A percentile compares a stretch with the other conserved stretches of the same genome.
These are phyloP conservation scores for Yarrowia osloensis DNA, from an alignment of 805 yeast species.

Conservation along the genomic window DNA sequence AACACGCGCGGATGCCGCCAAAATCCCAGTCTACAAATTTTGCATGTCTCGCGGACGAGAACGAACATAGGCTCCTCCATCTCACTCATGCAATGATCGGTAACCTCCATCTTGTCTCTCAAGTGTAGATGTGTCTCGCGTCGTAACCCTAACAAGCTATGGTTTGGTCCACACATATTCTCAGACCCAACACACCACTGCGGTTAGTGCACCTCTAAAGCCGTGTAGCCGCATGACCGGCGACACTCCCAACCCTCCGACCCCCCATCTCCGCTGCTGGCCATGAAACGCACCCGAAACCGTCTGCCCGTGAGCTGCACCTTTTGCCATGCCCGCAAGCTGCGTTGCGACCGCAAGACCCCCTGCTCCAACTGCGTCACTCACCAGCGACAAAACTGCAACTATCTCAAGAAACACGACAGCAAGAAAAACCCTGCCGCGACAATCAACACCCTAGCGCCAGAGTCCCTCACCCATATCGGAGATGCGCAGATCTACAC, in stretches of 20 bases:
- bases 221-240: background rate
- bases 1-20: no score
- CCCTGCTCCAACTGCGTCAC: slow-evolving; percentile 29
- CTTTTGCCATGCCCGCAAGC: slow-evolving; percentile 24
- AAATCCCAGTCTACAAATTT: no score
- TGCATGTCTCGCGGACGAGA: no score
- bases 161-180: background rate
- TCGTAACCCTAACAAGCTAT: background rate
- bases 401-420: slow-evolving; percentile 23
- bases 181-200: background rate
- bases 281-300: slow-evolving; percentile 28
- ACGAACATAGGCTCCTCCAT: no score
- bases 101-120: background rate
- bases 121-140: background rate
- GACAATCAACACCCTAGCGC: slow-evolving; percentile 9
- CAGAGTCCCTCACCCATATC: slow-evolving; percentile 3
- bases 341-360: slow-evolving; percentile 9
- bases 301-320: slow-evolving; percentile 28
- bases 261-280: background rate
- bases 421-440: background rate
- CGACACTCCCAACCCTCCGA: background rate
- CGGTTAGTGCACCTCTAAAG: background rate
- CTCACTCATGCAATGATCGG: background rate
- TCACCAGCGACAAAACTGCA: slow-evolving; percentile 19
- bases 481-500: slow-evolving; percentile 23